Base-by-base conservation (phyloP, 352 stramenopile species). In the Salisapilia sapeloensis region DNA sequence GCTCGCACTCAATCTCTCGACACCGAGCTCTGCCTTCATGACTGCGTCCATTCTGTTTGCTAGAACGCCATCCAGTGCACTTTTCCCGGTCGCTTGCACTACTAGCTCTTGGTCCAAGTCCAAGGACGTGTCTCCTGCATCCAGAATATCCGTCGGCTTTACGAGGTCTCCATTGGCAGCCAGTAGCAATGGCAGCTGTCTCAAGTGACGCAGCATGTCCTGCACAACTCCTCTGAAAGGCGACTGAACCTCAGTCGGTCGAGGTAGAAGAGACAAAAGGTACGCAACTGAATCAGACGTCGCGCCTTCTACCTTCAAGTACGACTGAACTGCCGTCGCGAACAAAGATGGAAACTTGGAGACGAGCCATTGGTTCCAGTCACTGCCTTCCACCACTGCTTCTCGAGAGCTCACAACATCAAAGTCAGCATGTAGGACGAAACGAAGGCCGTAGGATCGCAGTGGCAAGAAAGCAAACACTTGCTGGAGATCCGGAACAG, bases 291-390 rank as follows among this genome's bases (percentile, higher is more conserved):
- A 42, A 35, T 38, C 23, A n/a, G 60, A 12, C n/a, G 36, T 27
- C 13, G 17, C 27, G 15, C 11, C 16, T 5, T 16, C 6, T 22
- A 15, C 13, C 4, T 28, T 25, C 5, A 14, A 16, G 14, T 39
- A 16, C n/a, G 15, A 6, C 24, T 18, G 17, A 12, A 60, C 22
- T 0, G 41, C 27, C 3, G 42, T 23, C 2, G 44, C 34, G 4
- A 91, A 42, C 2, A 93, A 49, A 2, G 40, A 28, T 2, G 78
- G 66, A 19, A 82, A 59, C 20, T 77, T 65, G 6, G 69, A 60
- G 10, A 90, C 52, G 11, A 93, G 64, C 72, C 71, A 90, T 44
- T 87, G 71, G 32, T 93, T 93, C 78, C 78, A 93, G 25, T 80
- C 64, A 38, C 69, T 87, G 3, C 71, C 66, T 27, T 76, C 82